Percentiles rank a stretch among this genome's conserved stretches.
Evolutionary conservation across 164 flowering plant genomes (phyloP).

Genomic region (Macadamia integrifolia): DNA sequence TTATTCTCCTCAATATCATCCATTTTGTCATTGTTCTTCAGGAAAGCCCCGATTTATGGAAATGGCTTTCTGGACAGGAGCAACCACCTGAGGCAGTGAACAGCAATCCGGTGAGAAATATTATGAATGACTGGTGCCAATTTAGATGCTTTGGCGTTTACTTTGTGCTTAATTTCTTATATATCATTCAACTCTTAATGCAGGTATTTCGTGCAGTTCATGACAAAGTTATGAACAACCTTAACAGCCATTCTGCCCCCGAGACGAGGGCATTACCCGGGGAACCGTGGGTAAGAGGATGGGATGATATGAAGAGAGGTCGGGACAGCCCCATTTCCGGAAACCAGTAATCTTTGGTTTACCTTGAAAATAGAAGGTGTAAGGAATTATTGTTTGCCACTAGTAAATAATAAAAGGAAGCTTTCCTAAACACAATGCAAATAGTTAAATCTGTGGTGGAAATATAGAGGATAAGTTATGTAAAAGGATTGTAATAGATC

Average conservation of each 20-base stretch:
- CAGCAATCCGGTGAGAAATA: slow-evolving; percentile 59
- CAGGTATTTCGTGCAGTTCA: slow-evolving; percentile 76
- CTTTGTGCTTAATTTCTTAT: background rate
- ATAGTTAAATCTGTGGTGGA: background rate
- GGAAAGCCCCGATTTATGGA: slow-evolving; percentile 98
- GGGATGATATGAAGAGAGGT: slow-evolving; percentile 90
- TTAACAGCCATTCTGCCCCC: slow-evolving; percentile 66
- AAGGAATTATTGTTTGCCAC: background rate
- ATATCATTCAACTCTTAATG: background rate
- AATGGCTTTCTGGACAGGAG: slow-evolving; percentile 87
- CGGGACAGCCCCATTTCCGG: slow-evolving; percentile 46
- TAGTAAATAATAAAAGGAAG: background rate
- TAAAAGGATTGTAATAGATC: no score
- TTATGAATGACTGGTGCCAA: background rate
- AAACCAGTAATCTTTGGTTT: slow-evolving; percentile 28
- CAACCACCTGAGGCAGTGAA: slow-evolving; percentile 70
- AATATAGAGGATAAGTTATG: background rate
- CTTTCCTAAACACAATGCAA: background rate
- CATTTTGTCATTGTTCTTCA: slow-evolving; percentile 19
- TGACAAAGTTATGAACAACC: slow-evolving; percentile 57
- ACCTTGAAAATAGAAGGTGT: background rate
- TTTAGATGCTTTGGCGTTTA: background rate
- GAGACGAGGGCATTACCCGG: slow-evolving; percentile 89
- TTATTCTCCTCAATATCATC: background rate
- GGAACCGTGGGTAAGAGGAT: slow-evolving; percentile 92